Percentiles rank a stretch among this genome's conserved stretches.
Conservation (phyloP, 2,329 filamentous ascomycete genomes). For the Cladorrhinum sp. region DNA sequence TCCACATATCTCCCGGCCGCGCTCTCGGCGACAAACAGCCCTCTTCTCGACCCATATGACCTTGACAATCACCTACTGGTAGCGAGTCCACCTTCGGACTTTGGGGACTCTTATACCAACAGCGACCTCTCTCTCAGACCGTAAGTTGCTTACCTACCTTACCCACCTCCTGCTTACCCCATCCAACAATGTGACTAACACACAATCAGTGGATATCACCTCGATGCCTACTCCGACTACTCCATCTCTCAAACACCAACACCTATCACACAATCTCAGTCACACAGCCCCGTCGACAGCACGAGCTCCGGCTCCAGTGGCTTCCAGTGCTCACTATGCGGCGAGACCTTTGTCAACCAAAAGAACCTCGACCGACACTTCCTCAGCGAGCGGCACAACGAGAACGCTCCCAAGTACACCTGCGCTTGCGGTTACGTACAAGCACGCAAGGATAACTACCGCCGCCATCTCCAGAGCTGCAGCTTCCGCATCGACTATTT, state of each 20-base stretch:
- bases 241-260: not conserved
- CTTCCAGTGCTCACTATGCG: not conserved
- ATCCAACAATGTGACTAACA: not conserved
- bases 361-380: slow-evolving; percentile 8
- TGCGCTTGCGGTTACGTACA: slow-evolving; percentile 3
- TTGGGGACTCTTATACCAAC: not conserved
- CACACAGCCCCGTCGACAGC: not conserved
- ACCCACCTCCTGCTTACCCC: not conserved
- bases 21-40: not conserved
- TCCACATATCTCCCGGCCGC: not conserved
- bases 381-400: slow-evolving; percentile 2
- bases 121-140: not conserved
- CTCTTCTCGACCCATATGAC: not conserved
- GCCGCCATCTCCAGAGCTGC: slow-evolving; percentile 5
- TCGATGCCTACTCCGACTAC: not conserved
- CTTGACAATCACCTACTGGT: not conserved
- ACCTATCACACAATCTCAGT: not conserved
- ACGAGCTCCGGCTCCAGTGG: not conserved
- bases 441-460: slow-evolving; percentile 11
- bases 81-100: not conserved
- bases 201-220: not conserved
- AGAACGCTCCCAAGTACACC: not conserved
- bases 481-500: not conserved
- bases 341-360: slow-evolving; percentile 7
- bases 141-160: not conserved